These are phyloP conservation scores for Cadophora gregata DNA, from an alignment of 2,329 filamentous ascomycete genomes.

Conservation along the genomic window DNA sequence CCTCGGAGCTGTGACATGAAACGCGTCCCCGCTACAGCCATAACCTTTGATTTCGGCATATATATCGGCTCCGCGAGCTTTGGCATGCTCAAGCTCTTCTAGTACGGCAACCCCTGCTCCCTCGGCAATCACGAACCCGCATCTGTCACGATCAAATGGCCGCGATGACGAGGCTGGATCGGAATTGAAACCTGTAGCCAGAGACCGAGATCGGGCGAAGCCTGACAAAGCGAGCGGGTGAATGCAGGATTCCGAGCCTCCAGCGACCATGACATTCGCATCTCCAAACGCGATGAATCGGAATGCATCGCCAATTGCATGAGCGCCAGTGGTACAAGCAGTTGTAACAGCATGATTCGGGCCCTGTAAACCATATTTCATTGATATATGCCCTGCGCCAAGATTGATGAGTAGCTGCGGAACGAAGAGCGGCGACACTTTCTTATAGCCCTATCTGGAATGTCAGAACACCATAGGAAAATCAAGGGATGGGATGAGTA, in stretches of 20 bases:
- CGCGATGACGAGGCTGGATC: constrained; percentile 74
- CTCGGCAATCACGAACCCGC: constrained; percentile 92
- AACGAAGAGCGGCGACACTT: constrained; percentile 92
- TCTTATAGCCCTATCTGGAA: constrained; percentile 76
- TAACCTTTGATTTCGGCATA: constrained; percentile 92
- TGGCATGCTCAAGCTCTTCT: constrained; percentile 90
- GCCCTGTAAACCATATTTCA: constrained; percentile 87
- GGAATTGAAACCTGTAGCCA: constrained; percentile 82
- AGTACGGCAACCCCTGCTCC: constrained; percentile 87
- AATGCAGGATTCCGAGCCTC: constrained; percentile 92
- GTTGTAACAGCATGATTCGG: constrained; percentile 94
- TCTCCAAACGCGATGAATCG: constrained; percentile 91
- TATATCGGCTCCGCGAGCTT: constrained; percentile 75
- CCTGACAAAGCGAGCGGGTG: constrained; percentile 92
- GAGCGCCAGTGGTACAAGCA: constrained; percentile 94
- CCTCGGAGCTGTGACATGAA: constrained; percentile 91
- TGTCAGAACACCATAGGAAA: constrained; percentile 34
- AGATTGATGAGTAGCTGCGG: constrained; percentile 94
- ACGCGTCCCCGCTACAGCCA: constrained; percentile 86
- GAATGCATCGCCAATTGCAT: constrained; percentile 93
- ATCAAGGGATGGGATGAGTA: constrained; percentile 46
- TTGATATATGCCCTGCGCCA: constrained; percentile 92
- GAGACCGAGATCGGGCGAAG: constrained; percentile 84
- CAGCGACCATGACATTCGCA: constrained; percentile 95
- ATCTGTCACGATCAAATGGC: constrained; percentile 81